Base-by-base conservation (phyloP, 75 land plant species). In the Chamaecyparis obtusa region DNA sequence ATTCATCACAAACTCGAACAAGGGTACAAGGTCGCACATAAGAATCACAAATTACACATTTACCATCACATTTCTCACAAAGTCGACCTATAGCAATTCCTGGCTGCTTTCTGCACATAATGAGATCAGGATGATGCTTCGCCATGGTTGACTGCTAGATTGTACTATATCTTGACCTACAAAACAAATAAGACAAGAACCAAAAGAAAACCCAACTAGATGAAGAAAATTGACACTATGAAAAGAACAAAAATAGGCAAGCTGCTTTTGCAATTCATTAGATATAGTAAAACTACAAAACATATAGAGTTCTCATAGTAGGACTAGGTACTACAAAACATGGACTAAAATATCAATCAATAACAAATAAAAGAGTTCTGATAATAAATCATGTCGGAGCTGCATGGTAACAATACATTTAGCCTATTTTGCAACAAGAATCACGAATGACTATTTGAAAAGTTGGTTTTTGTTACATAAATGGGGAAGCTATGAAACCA, bases 81-180 rank as follows among this genome's bases (percentile, higher is more conserved):
- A 94, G 89, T 21, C 95, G 90, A 14, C 95, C 95, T 64, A 94
- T 94, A 3, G 95, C 95, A 32, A 94, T 94, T 30, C 95, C 95
- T 36, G 95, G 95, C 85, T 94, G 95, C 90, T 94, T 94, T 43
- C 95, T 91, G 92, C 95, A 94, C 95, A 94, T 94, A 49, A 94
- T 94, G 44, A 94, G 87, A 93, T 94, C 95, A 57, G 95, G 95
- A 85, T 94, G 95, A 88, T 94, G 95, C 92, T 94, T 94, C 24
- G 95, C 95, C 95, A 94, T 94, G 39, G 3, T 83, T 49, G 48
- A 81, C 5, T 46, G 30, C 24, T 81, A 81, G n/a, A 44, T 43
- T 79, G 36, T 33, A 78, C 84, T 87, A 32, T 89, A n/a, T 2
- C 41, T 87, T 87, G 48, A 44, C 43, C 43, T 85, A 24, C 83